Percentiles rank a stretch among this genome's conserved stretches.
Conservation (phyloP, 108 stramenopile genomes). For the Skeletonema marinoi region DNA sequence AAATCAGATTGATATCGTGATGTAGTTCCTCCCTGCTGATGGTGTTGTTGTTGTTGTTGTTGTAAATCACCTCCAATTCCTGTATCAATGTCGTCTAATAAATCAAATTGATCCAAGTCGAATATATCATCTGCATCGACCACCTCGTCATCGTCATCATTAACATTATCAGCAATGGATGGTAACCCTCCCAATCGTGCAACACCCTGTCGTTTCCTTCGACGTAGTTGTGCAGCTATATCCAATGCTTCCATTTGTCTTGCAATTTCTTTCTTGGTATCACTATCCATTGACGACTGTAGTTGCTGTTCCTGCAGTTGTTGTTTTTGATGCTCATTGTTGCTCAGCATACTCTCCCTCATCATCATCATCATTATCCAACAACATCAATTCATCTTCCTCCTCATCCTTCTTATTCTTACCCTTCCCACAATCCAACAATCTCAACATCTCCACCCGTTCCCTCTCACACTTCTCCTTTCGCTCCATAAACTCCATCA, state of each 20-base stretch:
- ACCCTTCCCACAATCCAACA: constrained; percentile 4
- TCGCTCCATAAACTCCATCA: constrained; percentile 50
- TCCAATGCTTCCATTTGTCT: constrained; percentile 54
- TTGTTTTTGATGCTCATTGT: background rate
- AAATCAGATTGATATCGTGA: constrained; percentile 81
- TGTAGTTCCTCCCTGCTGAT: background rate
- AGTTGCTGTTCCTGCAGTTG: background rate
- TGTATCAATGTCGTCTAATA: background rate
- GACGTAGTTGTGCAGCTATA: constrained; percentile 29
- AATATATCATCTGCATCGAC: constrained; percentile 1
- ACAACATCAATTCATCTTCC: background rate
- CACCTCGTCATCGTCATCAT: constrained; percentile 28
- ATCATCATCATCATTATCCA: constrained; percentile 5
- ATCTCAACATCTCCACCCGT: constrained; percentile 30
- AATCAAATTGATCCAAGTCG: background rate
- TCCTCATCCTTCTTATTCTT: constrained; percentile 28
- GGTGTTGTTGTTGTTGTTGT: background rate
- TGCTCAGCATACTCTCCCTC: constrained; percentile 6
- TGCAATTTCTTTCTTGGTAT: constrained; percentile 51
- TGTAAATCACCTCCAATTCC: background rate
- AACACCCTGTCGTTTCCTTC: constrained; percentile 1
- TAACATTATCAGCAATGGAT: constrained; percentile 15
- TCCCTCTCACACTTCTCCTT: constrained; percentile 18
- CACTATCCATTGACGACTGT: constrained; percentile 18
- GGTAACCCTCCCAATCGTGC: background rate